phyloP scores from a whole-genome alignment of 148 eudicot genomes.

The Oxyria digyna region DNA sequence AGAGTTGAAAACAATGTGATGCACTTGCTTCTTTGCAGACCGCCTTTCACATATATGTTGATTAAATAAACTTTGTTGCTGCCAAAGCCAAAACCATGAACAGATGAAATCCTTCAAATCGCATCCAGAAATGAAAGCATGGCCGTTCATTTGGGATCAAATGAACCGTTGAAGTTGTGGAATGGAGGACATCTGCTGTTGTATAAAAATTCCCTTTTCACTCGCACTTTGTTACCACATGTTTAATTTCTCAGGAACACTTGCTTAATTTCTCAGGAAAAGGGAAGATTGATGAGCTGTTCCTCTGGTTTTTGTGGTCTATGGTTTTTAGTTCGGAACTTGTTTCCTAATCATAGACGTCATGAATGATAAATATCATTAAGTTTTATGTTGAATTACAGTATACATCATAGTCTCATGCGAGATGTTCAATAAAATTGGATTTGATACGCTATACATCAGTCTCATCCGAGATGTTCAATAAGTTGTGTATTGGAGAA shows the following conservation, averaged over 20 bases:
- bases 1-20: background rate
- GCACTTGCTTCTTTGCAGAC: background rate
- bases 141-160: background rate
- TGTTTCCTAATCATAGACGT: background rate
- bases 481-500: too few species aligned
- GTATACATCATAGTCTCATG: too few species aligned
- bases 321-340: background rate
- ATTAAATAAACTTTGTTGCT: too few species aligned
- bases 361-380: too few species aligned
- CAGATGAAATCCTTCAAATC: too few species aligned
- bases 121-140: too few species aligned
- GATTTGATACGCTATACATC: too few species aligned
- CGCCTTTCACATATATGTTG: background rate
- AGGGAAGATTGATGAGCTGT: background rate
- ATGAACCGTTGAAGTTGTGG: background rate
- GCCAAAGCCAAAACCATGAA: too few species aligned
- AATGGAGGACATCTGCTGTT: background rate
- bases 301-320: background rate
- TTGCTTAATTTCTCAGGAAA: too few species aligned
- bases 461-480: too few species aligned
- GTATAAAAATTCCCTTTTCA: background rate
- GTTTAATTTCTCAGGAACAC: too few species aligned
- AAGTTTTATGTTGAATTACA: background rate
- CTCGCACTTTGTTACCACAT: background rate
- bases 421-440: too few species aligned